A percentile compares a stretch with the other conserved stretches of the same genome.
Evolutionary conservation across 2,329 filamentous ascomycete genomes (phyloP).

Genomic region (Xenosphaeropsis pyriputrescens): DNA sequence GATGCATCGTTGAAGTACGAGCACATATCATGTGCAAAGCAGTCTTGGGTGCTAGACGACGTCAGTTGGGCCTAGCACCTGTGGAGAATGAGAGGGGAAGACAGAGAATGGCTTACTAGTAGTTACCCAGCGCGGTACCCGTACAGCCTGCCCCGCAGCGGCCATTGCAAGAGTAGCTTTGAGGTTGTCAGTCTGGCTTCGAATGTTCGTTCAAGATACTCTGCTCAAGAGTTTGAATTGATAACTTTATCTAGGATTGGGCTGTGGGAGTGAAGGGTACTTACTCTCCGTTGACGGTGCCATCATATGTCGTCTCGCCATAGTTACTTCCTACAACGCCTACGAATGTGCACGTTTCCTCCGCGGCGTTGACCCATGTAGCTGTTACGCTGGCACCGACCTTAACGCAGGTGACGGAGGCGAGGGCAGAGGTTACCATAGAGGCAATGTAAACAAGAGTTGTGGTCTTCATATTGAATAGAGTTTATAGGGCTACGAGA

Average conservation of each 20-base stretch:
- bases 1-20: slow-evolving; percentile 31
- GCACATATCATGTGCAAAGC: slow-evolving; percentile 34
- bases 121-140: slow-evolving; percentile 27
- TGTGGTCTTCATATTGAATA: not conserved
- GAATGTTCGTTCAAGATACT: too few species aligned
- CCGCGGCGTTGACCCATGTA: slow-evolving; percentile 27
- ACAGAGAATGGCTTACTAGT: slow-evolving; percentile 16
- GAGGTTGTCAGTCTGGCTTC: too few species aligned
- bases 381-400: slow-evolving; percentile 27
- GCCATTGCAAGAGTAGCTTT: slow-evolving; percentile 23
- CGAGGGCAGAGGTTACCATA: not conserved
- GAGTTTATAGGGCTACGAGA: not conserved
- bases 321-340: slow-evolving; percentile 32
- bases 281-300: too few species aligned
- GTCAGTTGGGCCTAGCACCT: too few species aligned
- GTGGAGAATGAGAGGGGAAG: too few species aligned
- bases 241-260: too few species aligned
- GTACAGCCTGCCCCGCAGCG: slow-evolving; percentile 30
- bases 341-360: slow-evolving; percentile 25
- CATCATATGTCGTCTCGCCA: slow-evolving; percentile 11
- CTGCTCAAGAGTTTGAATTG: too few species aligned
- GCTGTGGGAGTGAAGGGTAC: too few species aligned
- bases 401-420: slow-evolving; percentile 22
- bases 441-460: not conserved
- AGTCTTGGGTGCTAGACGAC: slow-evolving; percentile 25